Percentiles rank a stretch among this genome's conserved stretches.
Conservation (phyloP, 148 eudicot genomes). For the Polygonum aviculare region DNA sequence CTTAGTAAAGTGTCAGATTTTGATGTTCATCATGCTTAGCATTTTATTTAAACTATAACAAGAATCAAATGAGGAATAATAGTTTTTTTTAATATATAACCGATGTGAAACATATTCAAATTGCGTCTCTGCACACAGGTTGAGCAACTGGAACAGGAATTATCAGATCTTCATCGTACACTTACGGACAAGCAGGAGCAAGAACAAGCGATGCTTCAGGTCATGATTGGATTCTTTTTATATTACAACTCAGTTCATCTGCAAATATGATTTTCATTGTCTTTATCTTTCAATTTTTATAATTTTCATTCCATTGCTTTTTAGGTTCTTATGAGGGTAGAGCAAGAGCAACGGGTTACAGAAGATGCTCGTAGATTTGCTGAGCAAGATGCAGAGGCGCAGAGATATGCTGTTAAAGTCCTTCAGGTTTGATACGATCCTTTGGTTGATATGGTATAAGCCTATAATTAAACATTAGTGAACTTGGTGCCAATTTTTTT, state of each 20-base stretch:
- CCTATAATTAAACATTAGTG: neutral
- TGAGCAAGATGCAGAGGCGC: constrained; percentile 89
- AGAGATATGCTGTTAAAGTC: constrained; percentile 71
- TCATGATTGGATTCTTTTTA: constrained; percentile 12
- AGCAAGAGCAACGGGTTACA: constrained; percentile 91
- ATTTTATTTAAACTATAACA: neutral
- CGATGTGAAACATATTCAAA: neutral
- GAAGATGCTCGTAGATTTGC: constrained; percentile 97
- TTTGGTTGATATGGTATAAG: neutral
- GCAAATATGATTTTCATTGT: neutral
- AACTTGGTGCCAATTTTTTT: neutral
- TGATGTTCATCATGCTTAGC: neutral
- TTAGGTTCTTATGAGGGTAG: constrained; percentile 94
- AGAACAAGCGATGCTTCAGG: constrained; percentile 97
- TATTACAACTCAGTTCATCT: neutral
- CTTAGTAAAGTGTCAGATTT: neutral
- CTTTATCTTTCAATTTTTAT: neutral
- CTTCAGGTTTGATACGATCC: constrained; percentile 49
- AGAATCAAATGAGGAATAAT: neutral
- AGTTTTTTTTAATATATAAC: neutral
- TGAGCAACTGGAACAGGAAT: constrained; percentile 79
- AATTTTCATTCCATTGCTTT: constrained; percentile 9
- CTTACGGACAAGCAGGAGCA: constrained; percentile 89
- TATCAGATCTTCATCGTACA: constrained; percentile 59
- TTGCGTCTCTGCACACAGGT: constrained; percentile 33